Conservation (phyloP, 306 rosid genomes). For the Vigna reflexopilosa region DNA sequence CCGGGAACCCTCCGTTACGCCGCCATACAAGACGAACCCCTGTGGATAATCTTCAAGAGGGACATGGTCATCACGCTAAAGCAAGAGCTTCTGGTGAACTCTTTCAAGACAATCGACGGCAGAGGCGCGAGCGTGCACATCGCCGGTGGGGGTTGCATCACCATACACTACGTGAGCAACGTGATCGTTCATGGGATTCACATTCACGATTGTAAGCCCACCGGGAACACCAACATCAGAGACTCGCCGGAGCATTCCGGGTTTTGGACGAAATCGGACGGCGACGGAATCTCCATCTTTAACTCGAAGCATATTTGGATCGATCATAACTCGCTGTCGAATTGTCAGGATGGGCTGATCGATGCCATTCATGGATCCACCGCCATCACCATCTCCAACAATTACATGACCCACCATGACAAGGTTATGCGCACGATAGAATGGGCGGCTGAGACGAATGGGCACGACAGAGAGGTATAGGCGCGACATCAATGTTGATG, state of each 20-base stretch:
- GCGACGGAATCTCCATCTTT: constrained; percentile 80
- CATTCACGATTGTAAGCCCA: constrained; percentile 83
- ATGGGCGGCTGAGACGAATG: too few relatives aligned
- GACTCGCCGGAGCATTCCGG: constrained; percentile 79
- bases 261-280: constrained; percentile 79
- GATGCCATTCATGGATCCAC: constrained; percentile 93
- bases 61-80: constrained; percentile 77
- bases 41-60: constrained; percentile 86
- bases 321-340: constrained; percentile 83
- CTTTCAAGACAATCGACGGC: constrained; percentile 89
- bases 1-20: constrained; percentile 83
- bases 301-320: constrained; percentile 71
- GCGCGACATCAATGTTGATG: too few relatives aligned
- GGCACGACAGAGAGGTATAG: too few relatives aligned
- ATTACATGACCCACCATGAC: constrained; percentile 90
- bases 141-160: constrained; percentile 79
- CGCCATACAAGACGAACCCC: constrained; percentile 82
- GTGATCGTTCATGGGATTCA: constrained; percentile 81
- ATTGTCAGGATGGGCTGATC: constrained; percentile 83
- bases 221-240: constrained; percentile 64
- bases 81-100: constrained; percentile 81
- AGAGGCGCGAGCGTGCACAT: constrained; percentile 92
- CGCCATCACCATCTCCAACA: constrained; percentile 81
- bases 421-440: constrained; percentile 81
- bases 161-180: constrained; percentile 72